phyloP scores from a whole-genome alignment of 2,329 filamentous ascomycete genomes.

The Magnaporthiopsis rhizophila region DNA sequence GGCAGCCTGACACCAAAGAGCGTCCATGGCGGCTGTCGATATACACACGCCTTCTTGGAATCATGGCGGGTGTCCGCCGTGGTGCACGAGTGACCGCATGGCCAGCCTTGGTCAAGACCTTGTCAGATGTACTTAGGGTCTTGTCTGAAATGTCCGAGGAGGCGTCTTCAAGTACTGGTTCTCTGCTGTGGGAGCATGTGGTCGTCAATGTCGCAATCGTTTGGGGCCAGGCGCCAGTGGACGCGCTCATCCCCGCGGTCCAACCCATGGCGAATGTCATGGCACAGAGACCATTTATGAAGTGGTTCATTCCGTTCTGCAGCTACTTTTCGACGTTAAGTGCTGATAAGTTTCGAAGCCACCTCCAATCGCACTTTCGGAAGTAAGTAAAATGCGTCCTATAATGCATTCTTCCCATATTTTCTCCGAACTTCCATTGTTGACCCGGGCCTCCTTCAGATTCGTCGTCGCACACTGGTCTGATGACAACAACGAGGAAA shows the following conservation, averaged over 20 bases:
- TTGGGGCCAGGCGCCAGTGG: conserved; percentile 70
- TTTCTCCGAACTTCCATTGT: conserved; percentile 8
- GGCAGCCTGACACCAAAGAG: conserved; percentile 24
- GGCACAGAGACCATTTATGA: conserved; percentile 55
- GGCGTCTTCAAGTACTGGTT: conserved; percentile 26
- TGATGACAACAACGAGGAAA: conserved; percentile 54
- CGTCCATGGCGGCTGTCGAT: conserved; percentile 36
- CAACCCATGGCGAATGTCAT: conserved; percentile 56
- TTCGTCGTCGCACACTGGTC: conserved; percentile 73
- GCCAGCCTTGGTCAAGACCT: conserved; percentile 51
- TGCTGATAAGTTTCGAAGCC: conserved; percentile 62
- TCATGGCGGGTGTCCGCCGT: conserved; percentile 70
- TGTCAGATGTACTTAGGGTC: conserved; percentile 43
- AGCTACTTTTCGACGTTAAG: conserved; percentile 71
- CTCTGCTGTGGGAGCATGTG: conserved; percentile 47
- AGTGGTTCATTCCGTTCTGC: conserved; percentile 79
- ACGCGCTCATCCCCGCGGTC: conserved; percentile 65
- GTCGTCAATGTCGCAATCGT: conserved; percentile 56
- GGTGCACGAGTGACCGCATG: conserved; percentile 69
- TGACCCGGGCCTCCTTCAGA: conserved; percentile 33
- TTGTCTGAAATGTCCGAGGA: conserved; percentile 32
- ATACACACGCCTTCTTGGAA: conserved; percentile 54
- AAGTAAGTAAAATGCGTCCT: conserved; percentile 39
- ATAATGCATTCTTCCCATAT: not conserved
- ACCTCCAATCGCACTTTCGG: conserved; percentile 77